Conservation (phyloP, 768 basidiomycete genomes). For the Amanita rubescens region DNA sequence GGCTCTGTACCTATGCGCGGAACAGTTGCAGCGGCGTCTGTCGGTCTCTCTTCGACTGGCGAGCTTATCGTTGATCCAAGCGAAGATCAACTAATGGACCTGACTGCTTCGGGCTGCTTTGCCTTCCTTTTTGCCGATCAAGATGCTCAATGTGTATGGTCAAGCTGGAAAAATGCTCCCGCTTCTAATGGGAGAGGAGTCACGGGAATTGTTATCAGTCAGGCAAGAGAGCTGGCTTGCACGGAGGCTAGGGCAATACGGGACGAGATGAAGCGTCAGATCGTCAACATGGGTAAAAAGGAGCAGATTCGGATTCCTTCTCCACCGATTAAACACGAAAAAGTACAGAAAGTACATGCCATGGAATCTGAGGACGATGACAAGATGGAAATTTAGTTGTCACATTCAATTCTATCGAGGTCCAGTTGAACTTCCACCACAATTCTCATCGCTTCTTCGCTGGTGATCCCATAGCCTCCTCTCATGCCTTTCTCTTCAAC, state of each 20-base stretch:
- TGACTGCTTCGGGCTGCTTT: slow-evolving; percentile 53
- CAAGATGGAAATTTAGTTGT: slow-evolving; percentile 37
- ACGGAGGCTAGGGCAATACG: slow-evolving; percentile 41
- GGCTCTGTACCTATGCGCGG: slow-evolving; percentile 70
- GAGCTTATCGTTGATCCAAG: slow-evolving; percentile 45
- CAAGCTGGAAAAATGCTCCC: slow-evolving; percentile 33
- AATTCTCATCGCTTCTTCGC: slow-evolving; percentile 45
- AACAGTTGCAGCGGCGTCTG: slow-evolving; percentile 61
- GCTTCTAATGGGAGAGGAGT: slow-evolving; percentile 19
- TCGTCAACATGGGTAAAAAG: slow-evolving; percentile 17
- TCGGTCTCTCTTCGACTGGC: slow-evolving; percentile 31
- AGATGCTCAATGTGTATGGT: slow-evolving; percentile 43
- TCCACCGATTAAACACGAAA: background rate
- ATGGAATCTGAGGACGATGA: slow-evolving; percentile 18
- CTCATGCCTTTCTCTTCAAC: slow-evolving; percentile 76
- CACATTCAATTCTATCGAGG: background rate
- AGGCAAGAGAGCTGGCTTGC: slow-evolving; percentile 44
- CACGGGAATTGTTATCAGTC: slow-evolving; percentile 31
- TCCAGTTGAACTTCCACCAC: background rate
- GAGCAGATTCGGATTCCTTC: slow-evolving; percentile 9
- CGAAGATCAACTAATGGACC: slow-evolving; percentile 29
- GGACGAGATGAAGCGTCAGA: slow-evolving; percentile 34
- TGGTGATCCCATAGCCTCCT: slow-evolving; percentile 62
- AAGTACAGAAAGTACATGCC: background rate
- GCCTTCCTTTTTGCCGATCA: slow-evolving; percentile 50